Percentiles rank a stretch among this genome's conserved stretches.
phyloP scores from a whole-genome alignment of 2,329 filamentous ascomycete genomes.

The Calonectria leucothoes region DNA sequence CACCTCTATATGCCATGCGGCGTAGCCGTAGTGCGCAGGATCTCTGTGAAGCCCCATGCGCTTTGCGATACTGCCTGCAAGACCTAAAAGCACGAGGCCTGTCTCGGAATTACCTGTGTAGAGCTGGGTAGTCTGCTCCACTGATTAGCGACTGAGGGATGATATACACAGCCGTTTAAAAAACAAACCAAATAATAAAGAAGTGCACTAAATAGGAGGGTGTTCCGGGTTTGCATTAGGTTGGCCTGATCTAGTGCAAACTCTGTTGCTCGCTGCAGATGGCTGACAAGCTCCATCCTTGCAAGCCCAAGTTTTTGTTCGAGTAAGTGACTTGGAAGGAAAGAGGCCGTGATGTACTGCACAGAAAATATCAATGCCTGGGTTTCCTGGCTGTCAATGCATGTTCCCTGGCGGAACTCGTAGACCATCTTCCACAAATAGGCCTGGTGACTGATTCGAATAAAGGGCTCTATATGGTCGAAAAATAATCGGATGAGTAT shows the following conservation, averaged over 20 bases:
- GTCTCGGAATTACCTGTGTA: neutral
- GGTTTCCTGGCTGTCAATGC: neutral
- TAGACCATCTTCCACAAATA: neutral
- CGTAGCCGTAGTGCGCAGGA: neutral
- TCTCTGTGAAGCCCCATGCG: neutral
- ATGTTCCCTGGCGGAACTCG: neutral
- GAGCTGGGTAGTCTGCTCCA: neutral
- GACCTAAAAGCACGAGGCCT: neutral
- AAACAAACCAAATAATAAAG: neutral
- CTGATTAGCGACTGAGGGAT: neutral
- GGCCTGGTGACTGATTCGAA: neutral
- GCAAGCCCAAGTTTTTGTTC: neutral
- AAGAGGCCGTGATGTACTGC: neutral
- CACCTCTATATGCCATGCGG: neutral
- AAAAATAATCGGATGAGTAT: neutral
- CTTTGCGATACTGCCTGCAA: neutral
- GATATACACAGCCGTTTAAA: too few species aligned
- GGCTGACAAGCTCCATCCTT: neutral
- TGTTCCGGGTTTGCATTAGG: neutral
- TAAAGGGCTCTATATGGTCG: neutral
- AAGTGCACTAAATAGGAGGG: neutral
- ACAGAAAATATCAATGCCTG: neutral
- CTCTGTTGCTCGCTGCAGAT: neutral
- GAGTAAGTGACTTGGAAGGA: neutral
- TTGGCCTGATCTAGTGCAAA: neutral